Percentiles rank a stretch among this genome's conserved stretches.
Conservation (phyloP, 2,329 filamentous ascomycete species). For the Arthrobotrys conoides region DNA sequence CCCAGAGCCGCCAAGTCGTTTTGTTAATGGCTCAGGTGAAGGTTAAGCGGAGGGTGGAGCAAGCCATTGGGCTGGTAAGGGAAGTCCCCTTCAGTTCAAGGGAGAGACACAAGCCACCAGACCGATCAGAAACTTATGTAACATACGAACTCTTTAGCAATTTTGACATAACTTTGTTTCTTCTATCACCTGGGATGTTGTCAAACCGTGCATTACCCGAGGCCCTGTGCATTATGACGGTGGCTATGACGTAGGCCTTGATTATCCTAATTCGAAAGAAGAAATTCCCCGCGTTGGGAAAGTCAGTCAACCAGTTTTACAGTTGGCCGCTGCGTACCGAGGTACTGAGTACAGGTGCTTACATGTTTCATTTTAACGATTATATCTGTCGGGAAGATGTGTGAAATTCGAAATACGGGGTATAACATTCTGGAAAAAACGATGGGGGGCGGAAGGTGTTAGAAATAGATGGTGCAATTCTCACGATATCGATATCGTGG, state of each 20-base stretch:
- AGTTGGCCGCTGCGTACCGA: slow-evolving; percentile 22
- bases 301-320: slow-evolving; percentile 1
- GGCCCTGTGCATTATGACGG: slow-evolving; percentile 56
- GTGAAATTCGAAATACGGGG: slow-evolving; percentile 15
- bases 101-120: slow-evolving; percentile 44
- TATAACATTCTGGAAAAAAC: slow-evolving; percentile 30
- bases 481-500: slow-evolving; percentile 56
- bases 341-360: slow-evolving; percentile 3
- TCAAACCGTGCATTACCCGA: slow-evolving; percentile 55
- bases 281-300: slow-evolving; percentile 53
- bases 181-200: slow-evolving; percentile 33
- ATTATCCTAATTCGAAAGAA: slow-evolving; percentile 34
- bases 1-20: slow-evolving; percentile 33
- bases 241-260: slow-evolving; percentile 52
- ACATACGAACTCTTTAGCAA: slow-evolving; percentile 34
- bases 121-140: slow-evolving; percentile 38
- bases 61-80: slow-evolving; percentile 43
- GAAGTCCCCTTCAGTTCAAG: slow-evolving; percentile 50
- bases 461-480: slow-evolving; percentile 51
- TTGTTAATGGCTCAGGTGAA: slow-evolving; percentile 29
- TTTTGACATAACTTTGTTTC: slow-evolving; percentile 16
- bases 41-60: slow-evolving; percentile 25
- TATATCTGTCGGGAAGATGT: slow-evolving; percentile 5
- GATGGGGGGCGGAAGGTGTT: slow-evolving; percentile 12
- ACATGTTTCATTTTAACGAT: slow-evolving; percentile 8